A percentile compares a stretch with the other conserved stretches of the same genome.
These are phyloP conservation scores for Bodo saltans DNA, from an alignment of 78 protist genomes.

Conservation along the genomic window DNA sequence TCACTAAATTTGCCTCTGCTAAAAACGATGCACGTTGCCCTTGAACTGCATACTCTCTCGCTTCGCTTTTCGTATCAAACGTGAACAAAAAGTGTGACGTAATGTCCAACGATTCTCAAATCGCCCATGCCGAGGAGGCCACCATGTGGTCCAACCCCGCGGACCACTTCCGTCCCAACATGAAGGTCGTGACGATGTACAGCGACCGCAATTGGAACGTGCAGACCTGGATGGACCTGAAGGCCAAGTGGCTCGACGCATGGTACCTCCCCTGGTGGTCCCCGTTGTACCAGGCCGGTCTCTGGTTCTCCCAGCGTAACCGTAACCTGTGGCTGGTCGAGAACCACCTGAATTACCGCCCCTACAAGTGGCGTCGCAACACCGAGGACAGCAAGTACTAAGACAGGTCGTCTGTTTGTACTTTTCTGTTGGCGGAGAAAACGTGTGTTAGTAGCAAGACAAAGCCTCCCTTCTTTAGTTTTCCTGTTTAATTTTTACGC, in stretches of 20 bases:
- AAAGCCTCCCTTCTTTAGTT: too few species aligned
- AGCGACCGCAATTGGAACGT: not conserved
- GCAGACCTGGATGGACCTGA: not conserved
- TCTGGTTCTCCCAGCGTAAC: not conserved
- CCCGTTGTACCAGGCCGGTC: not conserved
- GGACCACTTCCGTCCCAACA: not conserved
- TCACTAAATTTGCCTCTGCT: too few species aligned
- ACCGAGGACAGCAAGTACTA: not conserved
- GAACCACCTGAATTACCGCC: not conserved
- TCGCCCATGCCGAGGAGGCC: not conserved
- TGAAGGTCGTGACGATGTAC: not conserved
- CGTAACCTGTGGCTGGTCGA: not conserved
- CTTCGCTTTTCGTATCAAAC: too few species aligned
- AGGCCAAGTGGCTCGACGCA: not conserved
- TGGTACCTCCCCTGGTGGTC: not conserved
- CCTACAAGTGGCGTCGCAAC: not conserved
- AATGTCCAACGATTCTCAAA: too few species aligned
- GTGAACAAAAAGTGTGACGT: too few species aligned
- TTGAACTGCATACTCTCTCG: too few species aligned
- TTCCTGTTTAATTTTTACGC: too few species aligned
- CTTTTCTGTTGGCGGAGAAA: not conserved
- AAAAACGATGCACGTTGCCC: too few species aligned
- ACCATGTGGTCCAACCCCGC: not conserved
- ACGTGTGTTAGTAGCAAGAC: not conserved
- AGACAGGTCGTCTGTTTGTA: not conserved